Evolutionary conservation across 306 rosid species (phyloP), one percentile per base, ranked within the genome.

Genomic region (Ziziphus jujuba): DNA sequence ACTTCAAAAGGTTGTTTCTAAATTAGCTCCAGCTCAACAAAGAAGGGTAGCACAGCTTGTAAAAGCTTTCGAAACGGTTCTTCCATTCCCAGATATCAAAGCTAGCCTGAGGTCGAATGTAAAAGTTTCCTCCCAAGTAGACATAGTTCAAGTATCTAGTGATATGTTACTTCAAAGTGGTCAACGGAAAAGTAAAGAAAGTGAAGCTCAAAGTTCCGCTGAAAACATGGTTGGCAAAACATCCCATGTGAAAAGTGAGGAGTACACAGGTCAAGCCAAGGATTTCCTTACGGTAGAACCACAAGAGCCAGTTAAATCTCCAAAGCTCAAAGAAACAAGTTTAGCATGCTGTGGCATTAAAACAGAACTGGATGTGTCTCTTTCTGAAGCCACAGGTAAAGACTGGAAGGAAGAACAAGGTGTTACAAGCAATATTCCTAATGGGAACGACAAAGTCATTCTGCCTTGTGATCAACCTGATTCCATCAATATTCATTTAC

Each of bases 31-130:
- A 25, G 80, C 85, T 80, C 97, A 93, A 74, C 90, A 84, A 68
- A 91, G 36, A 79, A 80, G 74, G 61, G 99, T 93, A 48, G 74
- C 83, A 31, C 81, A 88, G 74, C 86, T 93, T 8, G 77, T 88
- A 31, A 89, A 83, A 76, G 97, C 99, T 48, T 93, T 93, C 70
- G 96, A 93, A 76, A 81, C 89, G 21, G 69, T 90, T 75, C 75
- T 78, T 25, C 97, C 97, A 19, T 63, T 73, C 23, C 75, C 89
- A 25, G 89, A 77, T 63, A 59, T 70, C 68, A 84, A 73, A 67
- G 63, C 70, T 33, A 45, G 61, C 71, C 61, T n/a, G 28, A 75
- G 22, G 57, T 62, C 83, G 61, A 67, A 70, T 22, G 45, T 28
- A 52, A 64, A 72, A 44, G 64, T 43, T 69, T 69, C 74, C 31